Base-by-base conservation (phyloP, 2,329 filamentous ascomycete genomes). In the Botrytis hyacinthi region DNA sequence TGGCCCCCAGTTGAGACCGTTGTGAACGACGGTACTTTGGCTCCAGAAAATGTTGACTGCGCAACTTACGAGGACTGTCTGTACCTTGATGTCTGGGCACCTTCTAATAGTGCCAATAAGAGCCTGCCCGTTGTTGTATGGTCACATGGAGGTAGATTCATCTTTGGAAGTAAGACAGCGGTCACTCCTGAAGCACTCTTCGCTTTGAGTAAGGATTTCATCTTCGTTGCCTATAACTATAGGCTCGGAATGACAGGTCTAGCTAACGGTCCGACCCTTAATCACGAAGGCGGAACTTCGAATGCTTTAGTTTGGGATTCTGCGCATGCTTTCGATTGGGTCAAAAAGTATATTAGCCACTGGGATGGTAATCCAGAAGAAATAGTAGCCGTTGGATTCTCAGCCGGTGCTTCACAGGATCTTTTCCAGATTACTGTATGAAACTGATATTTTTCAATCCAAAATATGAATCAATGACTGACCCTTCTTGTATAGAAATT, bases 301-400 rank as follows among this genome's bases (percentile, higher is more conserved):
- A 78, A 78, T 46, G 63, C 71, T 35, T 73, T 71, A 18, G 59
- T 79, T 40, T 79, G 84, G 44, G 82, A 83, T 76, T 84, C 85
- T 74, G 83, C 86, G 74, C 80, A 83, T 5, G 83, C 83, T 2
- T 81, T 87, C 32, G 78, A 86, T 72, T 87, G 86, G 85, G 83
- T 85, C 1, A 83, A 84, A 70, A 80, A 84, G 70, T 82, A 86
- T 74, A 84, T 87, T 67, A 68, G 76, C 20, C 78, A 83, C 1
- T 78, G 87, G 7, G 83, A 84, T 20, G 86, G 86, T n/a, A 83
- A 87, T 72, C 80, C 82, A 4, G 78, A 78, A n/a, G 75, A 80
- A 1, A 83, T 87, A 10, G 86, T 83, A 2, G 85, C 84, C 3
- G 84, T 85, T 82, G 86, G 85, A 5, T 84, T 87, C 75, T 86